These are phyloP conservation scores for Anastatica hierochuntica DNA, from an alignment of 345 rosid species.

Conservation along the genomic window DNA sequence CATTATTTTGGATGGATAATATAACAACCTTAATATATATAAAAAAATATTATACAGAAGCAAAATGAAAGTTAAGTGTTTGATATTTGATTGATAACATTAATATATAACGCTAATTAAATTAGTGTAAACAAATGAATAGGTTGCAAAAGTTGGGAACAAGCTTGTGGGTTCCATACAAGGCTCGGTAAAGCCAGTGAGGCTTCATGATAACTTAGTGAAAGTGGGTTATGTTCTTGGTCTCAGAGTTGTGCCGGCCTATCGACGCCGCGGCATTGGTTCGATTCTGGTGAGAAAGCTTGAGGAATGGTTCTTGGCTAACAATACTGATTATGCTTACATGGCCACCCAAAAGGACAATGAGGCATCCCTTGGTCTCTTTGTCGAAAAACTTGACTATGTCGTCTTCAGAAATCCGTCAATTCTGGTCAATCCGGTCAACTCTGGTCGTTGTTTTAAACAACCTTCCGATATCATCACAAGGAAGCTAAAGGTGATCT, in stretches of 20 bases:
- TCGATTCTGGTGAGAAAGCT: slow-evolving; percentile 39
- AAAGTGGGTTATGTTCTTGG: slow-evolving; percentile 64
- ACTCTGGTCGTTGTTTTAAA: slow-evolving; percentile 17
- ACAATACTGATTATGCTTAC: slow-evolving; percentile 53
- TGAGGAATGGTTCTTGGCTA: slow-evolving; percentile 60
- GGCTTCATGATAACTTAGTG: slow-evolving; percentile 31
- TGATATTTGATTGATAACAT: too few relatives aligned
- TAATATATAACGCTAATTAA: background rate
- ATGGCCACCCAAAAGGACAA: slow-evolving; percentile 77
- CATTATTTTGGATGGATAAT: too few relatives aligned
- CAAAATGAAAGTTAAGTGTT: too few relatives aligned
- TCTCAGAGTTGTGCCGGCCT: slow-evolving; percentile 44
- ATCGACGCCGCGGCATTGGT: slow-evolving; percentile 56
- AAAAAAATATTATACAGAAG: too few relatives aligned
- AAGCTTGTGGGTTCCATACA: slow-evolving; percentile 66
- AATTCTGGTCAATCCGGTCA: slow-evolving; percentile 64
- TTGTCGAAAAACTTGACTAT: slow-evolving; percentile 39
- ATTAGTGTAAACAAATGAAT: background rate
- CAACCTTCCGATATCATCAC: slow-evolving; percentile 31
- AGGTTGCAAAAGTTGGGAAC: slow-evolving; percentile 56
- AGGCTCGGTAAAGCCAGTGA: slow-evolving; percentile 62
- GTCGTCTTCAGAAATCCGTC: slow-evolving; percentile 47
- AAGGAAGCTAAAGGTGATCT: slow-evolving; percentile 31
- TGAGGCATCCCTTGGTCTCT: slow-evolving; percentile 51
- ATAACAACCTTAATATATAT: too few relatives aligned